Evolutionary conservation across 352 stramenopile species (phyloP), one percentile per base, ranked within the genome.

Genomic region (Peronospora tabacina): DNA sequence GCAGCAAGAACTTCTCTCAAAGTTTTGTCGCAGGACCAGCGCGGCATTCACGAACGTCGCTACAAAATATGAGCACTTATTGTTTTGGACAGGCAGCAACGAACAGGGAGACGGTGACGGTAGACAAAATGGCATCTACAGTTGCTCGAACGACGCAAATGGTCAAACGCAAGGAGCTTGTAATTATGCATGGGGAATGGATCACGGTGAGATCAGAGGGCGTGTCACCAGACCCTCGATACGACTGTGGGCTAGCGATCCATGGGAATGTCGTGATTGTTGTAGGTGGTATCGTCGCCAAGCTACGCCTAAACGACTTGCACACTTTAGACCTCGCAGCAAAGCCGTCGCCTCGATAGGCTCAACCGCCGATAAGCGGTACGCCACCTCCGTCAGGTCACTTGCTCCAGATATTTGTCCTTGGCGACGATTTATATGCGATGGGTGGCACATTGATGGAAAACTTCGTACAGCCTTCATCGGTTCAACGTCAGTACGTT

Each of bases 201-300:
- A 45, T 58, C 41, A 57, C 47, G 5, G 44, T 83, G 19, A 45
- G 58, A 36, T 52, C 44, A 15, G 34, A 60, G 11, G 70, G 70
- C 17, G 38, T 51, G 13, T 39, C 54, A 4, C 72, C 72, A 1
- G 57, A 66, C 8, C 51, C 67, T 40, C 72, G 72, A 11, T 83
- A 83, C 37, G 72, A 83, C 52, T 81, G 59, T 30, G 72, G 72
- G n/a, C 56, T 78, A 20, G 50, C 72, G 5, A 61, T 77, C 15
- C 70, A 70, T 46, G 59, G 45, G 12, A 63, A 46, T 24, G 49
- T 49, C 19, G 57, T 83, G 39, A 68, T 83, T 50, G 70, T 83
- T n/a, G 72, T 83, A 20, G 72, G 72, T 32, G 72, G 72, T 8
- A 79, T 83, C 30, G 72, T 81, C 12, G 72, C 61, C 55, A 79